phyloP scores from a whole-genome alignment of 2,329 filamentous ascomycete genomes.

The Alternaria infectoria region DNA sequence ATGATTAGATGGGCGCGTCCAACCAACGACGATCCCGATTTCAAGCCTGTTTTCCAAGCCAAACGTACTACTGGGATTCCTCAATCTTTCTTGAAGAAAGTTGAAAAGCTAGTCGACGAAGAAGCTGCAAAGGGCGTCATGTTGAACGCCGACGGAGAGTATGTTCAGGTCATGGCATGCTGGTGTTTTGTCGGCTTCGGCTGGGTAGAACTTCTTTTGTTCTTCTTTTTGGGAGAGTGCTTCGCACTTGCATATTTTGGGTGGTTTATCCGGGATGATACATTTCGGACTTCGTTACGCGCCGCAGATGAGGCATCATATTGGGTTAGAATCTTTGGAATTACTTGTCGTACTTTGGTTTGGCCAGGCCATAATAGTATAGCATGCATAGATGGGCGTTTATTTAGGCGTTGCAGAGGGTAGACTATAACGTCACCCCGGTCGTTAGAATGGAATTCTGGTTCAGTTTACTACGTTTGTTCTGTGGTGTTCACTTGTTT shows the following conservation, averaged over 20 bases:
- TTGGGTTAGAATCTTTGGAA: background rate
- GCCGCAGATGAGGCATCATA: background rate
- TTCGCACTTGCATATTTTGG: background rate
- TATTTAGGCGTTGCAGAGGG: background rate
- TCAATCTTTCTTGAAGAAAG: constrained; percentile 90
- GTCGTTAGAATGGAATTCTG: background rate
- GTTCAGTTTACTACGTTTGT: background rate
- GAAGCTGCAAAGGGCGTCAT: constrained; percentile 90
- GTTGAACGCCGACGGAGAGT: constrained; percentile 97
- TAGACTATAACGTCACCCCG: background rate
- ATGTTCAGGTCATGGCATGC: constrained; percentile 86
- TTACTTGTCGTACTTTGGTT: background rate
- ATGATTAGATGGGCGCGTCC: constrained; percentile 57
- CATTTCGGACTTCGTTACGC: background rate
- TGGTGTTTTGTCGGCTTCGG: background rate
- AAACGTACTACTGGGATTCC: constrained; percentile 98
- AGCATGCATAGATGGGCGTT: background rate
- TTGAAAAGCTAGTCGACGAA: constrained; percentile 88
- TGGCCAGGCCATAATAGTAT: background rate
- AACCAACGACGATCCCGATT: constrained; percentile 95
- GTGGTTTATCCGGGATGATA: background rate
- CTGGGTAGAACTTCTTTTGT: background rate
- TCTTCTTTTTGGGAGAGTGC: background rate
- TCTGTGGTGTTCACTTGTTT: background rate
- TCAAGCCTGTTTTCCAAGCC: constrained; percentile 89